Conservation (phyloP, 352 stramenopile genomes). For the Globisporangium alternatum region DNA sequence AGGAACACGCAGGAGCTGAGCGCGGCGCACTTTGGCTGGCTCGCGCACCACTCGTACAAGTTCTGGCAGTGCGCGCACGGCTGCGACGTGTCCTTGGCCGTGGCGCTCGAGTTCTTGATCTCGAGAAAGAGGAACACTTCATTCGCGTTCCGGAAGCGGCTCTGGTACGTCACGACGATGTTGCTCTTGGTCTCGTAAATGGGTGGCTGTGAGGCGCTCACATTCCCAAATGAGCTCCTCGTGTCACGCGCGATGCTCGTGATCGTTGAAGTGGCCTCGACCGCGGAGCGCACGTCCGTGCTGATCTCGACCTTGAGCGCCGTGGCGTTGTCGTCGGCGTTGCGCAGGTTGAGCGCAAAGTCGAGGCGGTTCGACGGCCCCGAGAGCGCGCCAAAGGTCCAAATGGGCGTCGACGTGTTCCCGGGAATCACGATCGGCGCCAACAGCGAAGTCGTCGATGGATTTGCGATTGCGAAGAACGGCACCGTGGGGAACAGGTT, state of each 20-base stretch:
- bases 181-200: slow-evolving; percentile 37
- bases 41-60: slow-evolving; percentile 44
- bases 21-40: slow-evolving; percentile 34
- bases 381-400: slow-evolving; percentile 32
- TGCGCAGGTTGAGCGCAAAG: slow-evolving; percentile 46
- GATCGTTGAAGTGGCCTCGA: slow-evolving; percentile 45
- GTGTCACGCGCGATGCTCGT: slow-evolving; percentile 49
- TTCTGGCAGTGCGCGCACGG: slow-evolving; percentile 53
- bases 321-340: slow-evolving; percentile 40
- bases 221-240: background rate
- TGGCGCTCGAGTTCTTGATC: slow-evolving; percentile 30
- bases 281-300: slow-evolving; percentile 33
- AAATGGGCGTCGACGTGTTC: slow-evolving; percentile 33
- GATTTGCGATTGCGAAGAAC: slow-evolving; percentile 28
- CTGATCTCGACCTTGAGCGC: slow-evolving; percentile 46
- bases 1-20: slow-evolving; percentile 36
- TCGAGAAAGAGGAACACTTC: slow-evolving; percentile 45
- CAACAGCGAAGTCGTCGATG: slow-evolving; percentile 16
- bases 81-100: slow-evolving; percentile 39
- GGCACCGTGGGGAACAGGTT: slow-evolving; percentile 31
- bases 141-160: slow-evolving; percentile 24
- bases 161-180: slow-evolving; percentile 46
- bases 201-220: background rate
- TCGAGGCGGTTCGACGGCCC: slow-evolving; percentile 25
- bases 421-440: slow-evolving; percentile 26